Conservation (phyloP, 208 protist genomes). For the Trypanosoma caninum region DNA sequence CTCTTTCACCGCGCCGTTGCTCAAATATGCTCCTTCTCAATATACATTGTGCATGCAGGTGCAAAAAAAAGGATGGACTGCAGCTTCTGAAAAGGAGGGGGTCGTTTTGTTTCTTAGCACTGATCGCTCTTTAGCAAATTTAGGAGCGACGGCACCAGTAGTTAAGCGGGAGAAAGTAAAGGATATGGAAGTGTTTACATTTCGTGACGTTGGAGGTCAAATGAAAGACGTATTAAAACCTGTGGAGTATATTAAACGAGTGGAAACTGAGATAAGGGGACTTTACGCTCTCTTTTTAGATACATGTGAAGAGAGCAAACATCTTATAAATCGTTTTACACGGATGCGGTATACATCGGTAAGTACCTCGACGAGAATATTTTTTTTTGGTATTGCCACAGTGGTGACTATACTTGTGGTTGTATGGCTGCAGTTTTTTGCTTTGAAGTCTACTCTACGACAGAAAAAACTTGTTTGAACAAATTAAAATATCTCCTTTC, state of each 20-base stretch:
- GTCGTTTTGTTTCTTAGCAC: conserved; percentile 25
- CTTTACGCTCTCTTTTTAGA: conserved; percentile 18
- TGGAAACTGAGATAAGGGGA: conserved; percentile 24
- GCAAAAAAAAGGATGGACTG: background rate
- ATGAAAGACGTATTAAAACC: conserved; percentile 55
- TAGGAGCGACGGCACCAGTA: conserved; percentile 12
- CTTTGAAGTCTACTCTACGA: conserved; percentile 61
- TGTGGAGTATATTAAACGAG: conserved; percentile 43
- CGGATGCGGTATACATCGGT: conserved; percentile 68
- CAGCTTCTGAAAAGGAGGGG: background rate
- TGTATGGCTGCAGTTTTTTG: conserved; percentile 61
- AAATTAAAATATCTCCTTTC: no score
- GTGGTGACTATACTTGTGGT: conserved; percentile 34
- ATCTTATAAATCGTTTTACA: conserved; percentile 14
- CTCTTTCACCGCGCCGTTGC: conserved; percentile 13
- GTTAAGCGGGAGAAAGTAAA: conserved; percentile 35
- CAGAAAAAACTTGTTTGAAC: conserved; percentile 73
- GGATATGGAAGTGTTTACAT: conserved; percentile 63
- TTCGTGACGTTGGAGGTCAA: conserved; percentile 55
- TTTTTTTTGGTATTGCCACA: conserved; percentile 49
- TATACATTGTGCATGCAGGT: conserved; percentile 31
- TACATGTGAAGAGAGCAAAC: conserved; percentile 18
- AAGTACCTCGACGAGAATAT: conserved; percentile 77
- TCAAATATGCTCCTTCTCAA: background rate
- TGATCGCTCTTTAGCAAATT: conserved; percentile 12